Percentiles rank a stretch among this genome's conserved stretches.
Evolutionary conservation across 768 basidiomycete species (phyloP).

Genomic region (Naematelia encephala): DNA sequence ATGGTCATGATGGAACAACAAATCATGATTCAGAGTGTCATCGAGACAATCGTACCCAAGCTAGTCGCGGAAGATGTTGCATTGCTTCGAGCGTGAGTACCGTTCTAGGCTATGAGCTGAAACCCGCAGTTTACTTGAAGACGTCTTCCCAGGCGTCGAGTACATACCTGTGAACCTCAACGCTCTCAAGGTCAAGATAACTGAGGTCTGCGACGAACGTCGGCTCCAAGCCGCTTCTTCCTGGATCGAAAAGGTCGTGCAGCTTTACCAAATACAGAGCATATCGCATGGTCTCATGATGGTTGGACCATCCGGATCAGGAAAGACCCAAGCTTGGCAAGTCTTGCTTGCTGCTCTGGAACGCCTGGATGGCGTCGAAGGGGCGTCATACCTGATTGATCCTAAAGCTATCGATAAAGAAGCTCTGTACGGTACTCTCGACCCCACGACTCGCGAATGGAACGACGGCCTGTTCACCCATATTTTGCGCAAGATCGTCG

Average conservation of each 20-base stretch:
- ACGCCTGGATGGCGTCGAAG: constrained; percentile 84
- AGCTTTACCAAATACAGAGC: constrained; percentile 98
- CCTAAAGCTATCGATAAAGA: constrained; percentile 99
- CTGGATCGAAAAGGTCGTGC: constrained; percentile 93
- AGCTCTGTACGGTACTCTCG: constrained; percentile 91
- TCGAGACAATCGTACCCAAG: constrained; percentile 97
- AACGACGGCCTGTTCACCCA: constrained; percentile 98
- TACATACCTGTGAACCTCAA: constrained; percentile 86
- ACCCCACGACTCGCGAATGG: constrained; percentile 97
- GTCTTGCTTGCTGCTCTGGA: constrained; percentile 87
- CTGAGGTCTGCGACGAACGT: constrained; percentile 78
- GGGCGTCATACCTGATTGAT: constrained; percentile 93
- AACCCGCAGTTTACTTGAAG: constrained; percentile 70
- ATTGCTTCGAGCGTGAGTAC: constrained; percentile 74
- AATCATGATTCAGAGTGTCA: constrained; percentile 95
- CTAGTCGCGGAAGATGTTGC: constrained; percentile 96
- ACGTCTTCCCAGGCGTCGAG: constrained; percentile 95
- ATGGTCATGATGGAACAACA: constrained; percentile 81
- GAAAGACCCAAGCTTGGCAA: constrained; percentile 96
- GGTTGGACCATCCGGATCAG: constrained; percentile 95
- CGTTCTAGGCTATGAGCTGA: not conserved
- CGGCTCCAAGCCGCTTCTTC: constrained; percentile 79
- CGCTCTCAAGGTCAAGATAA: constrained; percentile 76
- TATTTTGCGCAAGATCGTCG: constrained; percentile 93
- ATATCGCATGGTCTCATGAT: constrained; percentile 99